These are phyloP conservation scores for Gossypioides kirkii DNA, from an alignment of 345 rosid genomes.

Conservation along the genomic window DNA sequence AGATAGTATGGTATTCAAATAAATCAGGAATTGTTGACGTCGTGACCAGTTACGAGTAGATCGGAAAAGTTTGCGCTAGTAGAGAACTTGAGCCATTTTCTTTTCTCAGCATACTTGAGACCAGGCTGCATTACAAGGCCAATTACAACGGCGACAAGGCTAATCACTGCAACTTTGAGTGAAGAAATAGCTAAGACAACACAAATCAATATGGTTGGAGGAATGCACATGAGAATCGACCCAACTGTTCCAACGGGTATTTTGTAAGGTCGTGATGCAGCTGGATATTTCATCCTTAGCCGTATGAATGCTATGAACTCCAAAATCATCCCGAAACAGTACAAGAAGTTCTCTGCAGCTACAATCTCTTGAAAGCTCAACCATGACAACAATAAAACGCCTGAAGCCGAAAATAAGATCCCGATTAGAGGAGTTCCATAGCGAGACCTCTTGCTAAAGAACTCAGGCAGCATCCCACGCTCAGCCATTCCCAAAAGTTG, in stretches of 20 bases:
- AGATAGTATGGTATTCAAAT: no score
- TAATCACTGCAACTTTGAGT: background rate
- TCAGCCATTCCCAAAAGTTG: slow-evolving; percentile 11
- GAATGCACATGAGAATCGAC: slow-evolving; percentile 6
- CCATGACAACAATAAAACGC: slow-evolving; percentile 1
- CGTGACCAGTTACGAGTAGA: background rate
- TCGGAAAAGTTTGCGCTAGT: background rate
- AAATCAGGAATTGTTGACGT: no score
- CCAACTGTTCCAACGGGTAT: background rate
- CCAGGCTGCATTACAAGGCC: slow-evolving; percentile 9
- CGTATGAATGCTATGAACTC: slow-evolving; percentile 2
- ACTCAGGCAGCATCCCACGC: background rate
- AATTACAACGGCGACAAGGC: background rate
- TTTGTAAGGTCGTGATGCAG: background rate
- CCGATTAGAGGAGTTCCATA: slow-evolving; percentile 12
- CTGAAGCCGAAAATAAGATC: slow-evolving; percentile 6
- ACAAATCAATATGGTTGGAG: slow-evolving; percentile 8
- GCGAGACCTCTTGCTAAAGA: slow-evolving; percentile 2
- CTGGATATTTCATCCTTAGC: background rate
- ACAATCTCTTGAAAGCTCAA: slow-evolving; percentile 6
- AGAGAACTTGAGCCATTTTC: slow-evolving; percentile 10
- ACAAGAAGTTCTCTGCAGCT: slow-evolving; percentile 6
- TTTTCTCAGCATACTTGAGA: slow-evolving; percentile 8
- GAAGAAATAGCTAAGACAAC: slow-evolving; percentile 8
- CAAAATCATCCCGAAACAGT: slow-evolving; percentile 4